Base-by-base conservation (phyloP, 176 grass and related monocot genomes). In the Aegilops speltoides region DNA sequence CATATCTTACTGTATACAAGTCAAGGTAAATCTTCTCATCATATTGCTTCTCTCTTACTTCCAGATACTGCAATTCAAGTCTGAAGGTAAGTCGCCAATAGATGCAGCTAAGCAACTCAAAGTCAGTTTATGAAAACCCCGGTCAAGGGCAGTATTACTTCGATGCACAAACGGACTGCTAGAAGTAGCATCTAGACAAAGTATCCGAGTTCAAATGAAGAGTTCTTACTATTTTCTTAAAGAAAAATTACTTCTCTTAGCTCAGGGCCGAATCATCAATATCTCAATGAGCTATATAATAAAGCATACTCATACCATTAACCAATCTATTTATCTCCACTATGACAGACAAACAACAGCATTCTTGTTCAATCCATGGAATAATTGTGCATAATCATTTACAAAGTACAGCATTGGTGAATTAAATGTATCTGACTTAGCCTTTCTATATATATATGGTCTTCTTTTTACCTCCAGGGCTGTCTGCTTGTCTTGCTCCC, bases 41-140 rank as follows among this genome's bases (percentile, higher is more conserved):
- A 60, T 99, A 99, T 48, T 98, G 92, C 83, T 96, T 99, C 85
- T 99, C 97, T 65, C 97, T 89, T 82, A 96, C 82, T 91, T 99
- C 92, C 8, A 99, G 86, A 70, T 96, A 79, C 97, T 99, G 87
- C 81, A 93, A 91, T 87, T 91, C 3, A 91, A 93, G 77, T 83
- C 17, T 83, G 38, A 89, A 72, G 81, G 78, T 87, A 82, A 90
- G 78, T 84, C 13, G 15, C 22, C 63, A 85, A 77, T 32, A 82
- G 10, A 91, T 59, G 70, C 24, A 82, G 13, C 19, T n/a, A 91
- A 88, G 52, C 37, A 70, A 81, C 60, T 63, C 6, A 82, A 76
- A 59, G 38, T 62, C 12, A 10, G 22, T 76, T 10, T 60, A 60
- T 79, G 77, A 38, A 64, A 76, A 82, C 19, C 1, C 20, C 34